Percentiles rank a stretch among this genome's conserved stretches.
Conservation (phyloP, 2,329 filamentous ascomycete genomes). For the Biscogniauxia sp. region DNA sequence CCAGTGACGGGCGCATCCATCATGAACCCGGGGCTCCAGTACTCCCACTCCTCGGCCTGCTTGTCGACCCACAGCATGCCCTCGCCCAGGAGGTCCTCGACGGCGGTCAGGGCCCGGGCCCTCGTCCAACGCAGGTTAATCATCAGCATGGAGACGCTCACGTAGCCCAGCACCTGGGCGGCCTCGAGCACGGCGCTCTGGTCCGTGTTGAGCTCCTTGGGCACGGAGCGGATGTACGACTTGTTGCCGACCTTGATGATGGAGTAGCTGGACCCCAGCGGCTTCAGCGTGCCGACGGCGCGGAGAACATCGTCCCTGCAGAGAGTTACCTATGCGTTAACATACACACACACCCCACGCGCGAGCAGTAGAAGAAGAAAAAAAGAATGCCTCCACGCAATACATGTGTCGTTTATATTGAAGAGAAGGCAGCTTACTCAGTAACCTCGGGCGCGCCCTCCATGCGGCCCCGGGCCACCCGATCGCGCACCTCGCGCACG, state of each 20-base stretch:
- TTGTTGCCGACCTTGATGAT: slow-evolving; percentile 80
- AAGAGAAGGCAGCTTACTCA: too few species aligned
- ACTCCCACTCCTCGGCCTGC: slow-evolving; percentile 83
- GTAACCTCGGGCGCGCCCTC: slow-evolving; percentile 78
- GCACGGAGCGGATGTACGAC: slow-evolving; percentile 86
- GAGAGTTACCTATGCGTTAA: not conserved
- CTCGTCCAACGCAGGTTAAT: slow-evolving; percentile 83
- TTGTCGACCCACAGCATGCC: slow-evolving; percentile 93
- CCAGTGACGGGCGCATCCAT: slow-evolving; percentile 22
- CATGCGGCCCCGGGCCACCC: slow-evolving; percentile 69
- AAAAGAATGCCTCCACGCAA: too few species aligned
- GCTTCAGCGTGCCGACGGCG: slow-evolving; percentile 81
- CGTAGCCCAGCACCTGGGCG: slow-evolving; percentile 83
- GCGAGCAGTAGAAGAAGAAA: too few species aligned
- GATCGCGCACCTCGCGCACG: slow-evolving; percentile 74
- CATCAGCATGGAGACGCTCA: slow-evolving; percentile 85
- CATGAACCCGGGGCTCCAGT: slow-evolving; percentile 84
- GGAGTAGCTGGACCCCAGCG: slow-evolving; percentile 83
- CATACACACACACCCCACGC: too few species aligned
- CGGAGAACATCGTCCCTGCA: slow-evolving; percentile 80
- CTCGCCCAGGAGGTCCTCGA: slow-evolving; percentile 85
- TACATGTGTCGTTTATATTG: not conserved
- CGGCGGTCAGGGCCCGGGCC: slow-evolving; percentile 80
- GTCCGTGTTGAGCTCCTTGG: slow-evolving; percentile 92
- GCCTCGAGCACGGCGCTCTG: slow-evolving; percentile 91